These are phyloP conservation scores for Kokia cookei DNA, from an alignment of 441 rosid species.

Conservation along the genomic window DNA sequence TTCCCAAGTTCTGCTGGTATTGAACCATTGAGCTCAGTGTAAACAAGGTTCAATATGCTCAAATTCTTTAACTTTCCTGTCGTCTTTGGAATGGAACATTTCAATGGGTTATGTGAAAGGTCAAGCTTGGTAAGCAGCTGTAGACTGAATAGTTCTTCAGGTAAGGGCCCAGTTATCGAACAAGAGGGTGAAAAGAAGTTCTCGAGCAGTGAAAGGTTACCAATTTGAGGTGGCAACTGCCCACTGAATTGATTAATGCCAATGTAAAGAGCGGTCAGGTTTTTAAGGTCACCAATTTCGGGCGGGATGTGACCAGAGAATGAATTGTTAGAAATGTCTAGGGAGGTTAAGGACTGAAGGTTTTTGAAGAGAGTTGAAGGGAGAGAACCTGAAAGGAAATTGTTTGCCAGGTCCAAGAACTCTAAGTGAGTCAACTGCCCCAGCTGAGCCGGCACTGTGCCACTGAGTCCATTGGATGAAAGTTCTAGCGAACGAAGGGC, in stretches of 20 bases:
- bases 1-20: conserved; percentile 72
- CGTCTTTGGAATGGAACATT: conserved; percentile 52
- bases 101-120: conserved; percentile 80
- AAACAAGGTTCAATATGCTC: conserved; percentile 47
- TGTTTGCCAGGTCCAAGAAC: conserved; percentile 57
- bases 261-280: conserved; percentile 63
- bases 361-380: conserved; percentile 37
- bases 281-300: conserved; percentile 47
- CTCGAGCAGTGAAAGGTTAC: conserved; percentile 46
- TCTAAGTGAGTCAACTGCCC: conserved; percentile 39
- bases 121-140: conserved; percentile 47
- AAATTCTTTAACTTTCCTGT: conserved; percentile 55
- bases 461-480: conserved; percentile 52
- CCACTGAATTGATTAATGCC: conserved; percentile 66
- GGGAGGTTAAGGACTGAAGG: conserved; percentile 41
- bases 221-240: conserved; percentile 59
- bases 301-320: conserved; percentile 55
- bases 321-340: conserved; percentile 74
- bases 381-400: conserved; percentile 55
- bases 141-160: conserved; percentile 47
- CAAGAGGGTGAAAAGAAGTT: conserved; percentile 53
- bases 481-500: conserved; percentile 52
- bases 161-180: conserved; percentile 64
- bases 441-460: conserved; percentile 41
- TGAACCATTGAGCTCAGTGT: conserved; percentile 59